A percentile compares a stretch with the other conserved stretches of the same genome.
These are phyloP conservation scores for Sequoiadendron giganteum DNA, from an alignment of 75 land plant species.

Conservation along the genomic window DNA sequence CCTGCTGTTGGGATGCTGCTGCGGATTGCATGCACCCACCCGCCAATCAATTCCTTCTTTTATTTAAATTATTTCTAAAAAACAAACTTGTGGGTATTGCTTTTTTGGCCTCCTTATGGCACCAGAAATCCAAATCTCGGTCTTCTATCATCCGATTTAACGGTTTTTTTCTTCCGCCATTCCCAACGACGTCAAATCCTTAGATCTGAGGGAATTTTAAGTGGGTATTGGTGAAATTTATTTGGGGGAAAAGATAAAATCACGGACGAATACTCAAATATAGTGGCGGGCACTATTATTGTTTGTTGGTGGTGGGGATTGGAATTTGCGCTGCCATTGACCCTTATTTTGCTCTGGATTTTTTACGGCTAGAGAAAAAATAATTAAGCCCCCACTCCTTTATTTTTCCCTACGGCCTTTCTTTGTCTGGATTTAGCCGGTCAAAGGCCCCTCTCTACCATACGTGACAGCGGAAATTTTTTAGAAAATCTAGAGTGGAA, in stretches of 20 bases:
- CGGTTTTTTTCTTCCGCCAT: constrained; percentile 3
- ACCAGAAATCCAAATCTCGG: neutral
- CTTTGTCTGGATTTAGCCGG: neutral
- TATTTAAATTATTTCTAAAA: neutral
- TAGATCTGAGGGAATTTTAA: constrained; percentile 1
- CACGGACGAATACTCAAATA: neutral
- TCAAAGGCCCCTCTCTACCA: neutral
- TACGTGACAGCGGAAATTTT: neutral
- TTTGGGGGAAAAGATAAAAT: neutral
- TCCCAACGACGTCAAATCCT: constrained; percentile 12
- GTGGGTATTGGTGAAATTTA: neutral
- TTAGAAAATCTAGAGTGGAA: neutral
- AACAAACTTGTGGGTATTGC: neutral
- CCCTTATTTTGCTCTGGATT: neutral
- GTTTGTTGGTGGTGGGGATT: constrained; percentile 12
- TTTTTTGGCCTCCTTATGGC: neutral
- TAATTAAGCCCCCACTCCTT: neutral
- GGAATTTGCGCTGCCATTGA: constrained; percentile 11
- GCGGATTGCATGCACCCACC: constrained; percentile 13
- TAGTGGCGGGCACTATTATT: neutral
- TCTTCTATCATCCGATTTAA: constrained; percentile 7
- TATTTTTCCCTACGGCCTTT: constrained; percentile 4
- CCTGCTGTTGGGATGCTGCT: constrained; percentile 13
- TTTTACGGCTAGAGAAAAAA: neutral
- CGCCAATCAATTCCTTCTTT: neutral